Evolutionary conservation across 495 filamentous ascomycete genomes (phyloP).

Genomic region (Annulohypoxylon maeteangense): DNA sequence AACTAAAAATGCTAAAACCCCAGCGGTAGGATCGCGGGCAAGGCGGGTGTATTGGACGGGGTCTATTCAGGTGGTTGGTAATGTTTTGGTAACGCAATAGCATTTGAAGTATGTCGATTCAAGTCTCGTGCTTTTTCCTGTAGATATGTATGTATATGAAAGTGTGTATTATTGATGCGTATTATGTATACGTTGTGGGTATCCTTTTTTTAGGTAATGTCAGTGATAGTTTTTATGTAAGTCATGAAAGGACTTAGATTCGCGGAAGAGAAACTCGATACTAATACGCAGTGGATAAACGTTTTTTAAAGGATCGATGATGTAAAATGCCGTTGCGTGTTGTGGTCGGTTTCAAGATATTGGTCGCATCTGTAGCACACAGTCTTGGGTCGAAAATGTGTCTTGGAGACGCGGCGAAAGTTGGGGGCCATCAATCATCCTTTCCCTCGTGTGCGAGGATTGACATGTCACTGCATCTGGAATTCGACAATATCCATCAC

Average conservation of each 20-base stretch:
- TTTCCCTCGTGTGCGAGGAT: constrained; percentile 6
- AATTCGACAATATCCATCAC: not conserved
- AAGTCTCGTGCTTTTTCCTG: not conserved
- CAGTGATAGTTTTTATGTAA: not conserved
- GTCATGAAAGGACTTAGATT: not conserved
- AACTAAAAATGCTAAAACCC: constrained; percentile 28
- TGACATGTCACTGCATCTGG: constrained; percentile 24
- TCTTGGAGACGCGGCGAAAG: constrained; percentile 13
- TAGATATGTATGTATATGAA: not conserved
- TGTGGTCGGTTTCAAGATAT: constrained; percentile 27
- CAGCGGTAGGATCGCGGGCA: constrained; percentile 32
- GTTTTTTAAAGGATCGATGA: constrained; percentile 10
- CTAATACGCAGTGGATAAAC: not conserved
- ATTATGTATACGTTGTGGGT: not conserved
- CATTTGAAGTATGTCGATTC: not conserved
- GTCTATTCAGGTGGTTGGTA: constrained; percentile 33
- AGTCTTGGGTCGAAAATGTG: constrained; percentile 30
- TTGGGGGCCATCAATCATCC: constrained; percentile 31
- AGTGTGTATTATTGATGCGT: not conserved
- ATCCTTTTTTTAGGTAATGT: not conserved
- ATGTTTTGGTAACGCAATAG: constrained; percentile 19
- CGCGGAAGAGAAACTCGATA: not conserved
- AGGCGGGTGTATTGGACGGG: constrained; percentile 26
- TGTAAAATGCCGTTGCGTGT: constrained; percentile 26
- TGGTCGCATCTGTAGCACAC: constrained; percentile 28